Percentiles rank a stretch among this genome's conserved stretches.
phyloP scores from a whole-genome alignment of 495 filamentous ascomycete species.

The Aspergillus sparsus region DNA sequence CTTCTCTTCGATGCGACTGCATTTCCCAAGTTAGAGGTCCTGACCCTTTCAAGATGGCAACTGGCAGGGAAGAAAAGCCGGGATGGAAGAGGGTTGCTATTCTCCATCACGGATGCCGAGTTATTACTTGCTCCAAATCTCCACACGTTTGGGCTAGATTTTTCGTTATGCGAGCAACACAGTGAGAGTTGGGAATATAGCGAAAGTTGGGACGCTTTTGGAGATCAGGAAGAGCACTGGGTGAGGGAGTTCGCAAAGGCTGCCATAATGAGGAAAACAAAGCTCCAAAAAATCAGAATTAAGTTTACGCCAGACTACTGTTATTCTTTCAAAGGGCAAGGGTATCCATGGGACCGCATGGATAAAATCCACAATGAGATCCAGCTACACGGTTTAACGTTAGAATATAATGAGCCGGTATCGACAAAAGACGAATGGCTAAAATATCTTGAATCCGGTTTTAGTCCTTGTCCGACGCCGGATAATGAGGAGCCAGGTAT shows the following conservation, averaged over 20 bases:
- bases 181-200: neutral
- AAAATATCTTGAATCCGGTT: neutral
- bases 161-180: neutral
- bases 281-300: neutral
- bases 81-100: neutral
- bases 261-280: neutral
- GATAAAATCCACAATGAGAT: constrained; percentile 1
- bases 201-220: too few relatives aligned
- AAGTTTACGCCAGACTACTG: neutral
- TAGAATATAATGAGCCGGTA: neutral
- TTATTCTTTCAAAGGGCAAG: neutral
- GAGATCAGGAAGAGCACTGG: neutral
- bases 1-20: neutral
- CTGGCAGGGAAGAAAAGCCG: neutral
- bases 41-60: neutral
- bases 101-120: neutral
- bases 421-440: neutral
- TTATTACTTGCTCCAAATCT: neutral
- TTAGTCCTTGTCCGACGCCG: too few relatives aligned
- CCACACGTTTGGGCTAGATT: neutral
- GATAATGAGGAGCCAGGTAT: too few relatives aligned
- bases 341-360: constrained; percentile 2
- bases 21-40: neutral
- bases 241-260: neutral
- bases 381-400: neutral